Conservation (phyloP, 345 rosid genomes). For the Stellera chamaejasme region DNA sequence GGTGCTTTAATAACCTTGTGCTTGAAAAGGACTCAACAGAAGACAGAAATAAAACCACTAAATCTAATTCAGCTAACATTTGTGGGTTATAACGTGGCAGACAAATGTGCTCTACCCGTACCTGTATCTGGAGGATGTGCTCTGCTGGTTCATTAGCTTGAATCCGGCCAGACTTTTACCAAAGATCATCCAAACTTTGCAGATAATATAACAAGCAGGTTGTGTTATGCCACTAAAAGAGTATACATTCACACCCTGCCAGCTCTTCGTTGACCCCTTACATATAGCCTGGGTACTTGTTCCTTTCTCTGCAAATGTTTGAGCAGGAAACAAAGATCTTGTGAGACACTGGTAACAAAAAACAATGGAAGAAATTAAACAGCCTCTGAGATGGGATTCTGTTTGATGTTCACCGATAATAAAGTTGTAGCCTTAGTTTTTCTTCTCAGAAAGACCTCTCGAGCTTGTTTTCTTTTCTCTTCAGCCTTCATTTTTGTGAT, state of each 20-base stretch:
- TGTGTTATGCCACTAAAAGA: no score
- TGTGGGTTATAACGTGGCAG: no score
- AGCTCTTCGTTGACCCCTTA: constrained; percentile 12
- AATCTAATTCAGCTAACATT: no score
- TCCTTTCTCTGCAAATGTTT: constrained; percentile 33
- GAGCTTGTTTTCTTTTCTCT: constrained; percentile 56
- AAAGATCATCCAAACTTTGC: no score
- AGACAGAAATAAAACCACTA: no score
- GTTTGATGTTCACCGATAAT: constrained; percentile 24
- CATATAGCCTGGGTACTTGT: not conserved
- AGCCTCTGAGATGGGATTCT: not conserved
- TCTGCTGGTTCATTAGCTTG: no score
- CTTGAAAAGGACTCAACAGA: no score
- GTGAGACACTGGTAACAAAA: not conserved
- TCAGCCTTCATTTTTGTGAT: constrained; percentile 71
- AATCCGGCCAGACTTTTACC: no score
- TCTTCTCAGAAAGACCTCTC: constrained; percentile 31
- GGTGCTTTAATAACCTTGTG: no score
- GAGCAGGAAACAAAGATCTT: not conserved
- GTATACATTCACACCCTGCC: constrained; percentile 3
- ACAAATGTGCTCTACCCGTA: no score
- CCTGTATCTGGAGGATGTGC: no score
- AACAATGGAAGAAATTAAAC: not conserved
- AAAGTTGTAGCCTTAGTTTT: constrained; percentile 17
- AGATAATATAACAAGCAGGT: no score